phyloP scores from a whole-genome alignment of 2,329 filamentous ascomycete species.

The Pyricularia pennisetigena region DNA sequence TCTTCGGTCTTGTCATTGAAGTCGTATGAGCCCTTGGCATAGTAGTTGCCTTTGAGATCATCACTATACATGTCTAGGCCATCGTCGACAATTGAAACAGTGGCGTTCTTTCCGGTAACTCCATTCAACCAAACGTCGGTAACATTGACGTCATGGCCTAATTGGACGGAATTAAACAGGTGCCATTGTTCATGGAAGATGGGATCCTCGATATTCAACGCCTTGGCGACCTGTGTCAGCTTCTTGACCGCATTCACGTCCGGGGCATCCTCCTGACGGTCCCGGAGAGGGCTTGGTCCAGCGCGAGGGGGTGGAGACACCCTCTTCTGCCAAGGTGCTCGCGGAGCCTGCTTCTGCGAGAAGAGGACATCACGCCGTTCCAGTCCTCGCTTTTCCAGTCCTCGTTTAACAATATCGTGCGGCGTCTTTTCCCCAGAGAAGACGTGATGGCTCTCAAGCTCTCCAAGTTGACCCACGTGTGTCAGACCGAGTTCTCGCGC shows the following conservation, averaged over 20 bases:
- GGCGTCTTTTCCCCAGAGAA: slow-evolving; percentile 63
- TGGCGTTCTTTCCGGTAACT: slow-evolving; percentile 80
- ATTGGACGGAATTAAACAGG: slow-evolving; percentile 70
- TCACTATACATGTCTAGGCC: slow-evolving; percentile 92
- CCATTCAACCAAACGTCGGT: slow-evolving; percentile 86
- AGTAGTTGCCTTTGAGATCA: slow-evolving; percentile 90
- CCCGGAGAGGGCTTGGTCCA: not conserved
- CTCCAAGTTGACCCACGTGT: slow-evolving; percentile 73
- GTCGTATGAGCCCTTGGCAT: slow-evolving; percentile 84
- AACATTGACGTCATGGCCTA: slow-evolving; percentile 93
- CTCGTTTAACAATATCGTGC: slow-evolving; percentile 47
- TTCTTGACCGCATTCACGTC: slow-evolving; percentile 39
- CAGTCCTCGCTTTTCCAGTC: slow-evolving; percentile 50
- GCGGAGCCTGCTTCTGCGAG: slow-evolving; percentile 61
- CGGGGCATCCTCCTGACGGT: slow-evolving; percentile 16
- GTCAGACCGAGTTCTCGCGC: slow-evolving; percentile 64
- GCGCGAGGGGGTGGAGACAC: slow-evolving; percentile 24
- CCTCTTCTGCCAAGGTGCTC: slow-evolving; percentile 43
- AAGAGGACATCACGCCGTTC: slow-evolving; percentile 52
- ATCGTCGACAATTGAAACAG: slow-evolving; percentile 91
- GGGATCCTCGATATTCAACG: slow-evolving; percentile 73
- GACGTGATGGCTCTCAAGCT: slow-evolving; percentile 72
- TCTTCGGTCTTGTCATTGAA: slow-evolving; percentile 81
- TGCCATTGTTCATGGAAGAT: slow-evolving; percentile 97
- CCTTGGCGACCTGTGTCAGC: slow-evolving; percentile 50